Conservation (phyloP, 2,329 filamentous ascomycete genomes). For the Nigrograna mackinnonii region DNA sequence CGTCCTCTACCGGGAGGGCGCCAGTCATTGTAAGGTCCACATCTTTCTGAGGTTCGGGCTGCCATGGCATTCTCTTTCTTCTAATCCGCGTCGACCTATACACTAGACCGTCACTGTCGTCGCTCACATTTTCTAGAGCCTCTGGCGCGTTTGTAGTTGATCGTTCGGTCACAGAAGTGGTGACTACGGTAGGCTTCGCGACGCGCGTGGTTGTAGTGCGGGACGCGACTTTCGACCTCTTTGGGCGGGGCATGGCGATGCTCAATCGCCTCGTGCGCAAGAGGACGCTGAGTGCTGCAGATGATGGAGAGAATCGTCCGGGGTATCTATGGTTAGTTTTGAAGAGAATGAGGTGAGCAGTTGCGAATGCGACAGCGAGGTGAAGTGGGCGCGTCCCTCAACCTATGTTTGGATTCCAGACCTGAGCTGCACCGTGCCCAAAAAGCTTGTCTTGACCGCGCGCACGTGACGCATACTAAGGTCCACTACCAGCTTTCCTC, state of each 20-base stretch:
- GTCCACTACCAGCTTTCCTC: no score
- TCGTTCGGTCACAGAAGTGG: not conserved
- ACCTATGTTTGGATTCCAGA: no score
- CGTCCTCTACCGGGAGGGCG: slow-evolving; percentile 28
- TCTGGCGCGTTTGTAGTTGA: slow-evolving; percentile 14
- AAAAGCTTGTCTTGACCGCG: no score
- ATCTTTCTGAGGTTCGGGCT: slow-evolving; percentile 20
- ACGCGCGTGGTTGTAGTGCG: slow-evolving; percentile 24
- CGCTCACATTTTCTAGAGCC: slow-evolving; percentile 32
- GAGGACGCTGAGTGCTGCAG: no score
- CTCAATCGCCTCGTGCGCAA: slow-evolving; percentile 2
- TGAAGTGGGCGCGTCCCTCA: no score
- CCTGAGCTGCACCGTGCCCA: no score
- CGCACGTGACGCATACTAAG: no score
- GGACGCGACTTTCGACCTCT: slow-evolving; percentile 40
- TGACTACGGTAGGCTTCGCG: slow-evolving; percentile 2
- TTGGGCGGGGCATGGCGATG: slow-evolving; percentile 40
- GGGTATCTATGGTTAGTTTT: no score
- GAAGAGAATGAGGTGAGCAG: no score
- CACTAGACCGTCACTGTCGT: slow-evolving; percentile 42
- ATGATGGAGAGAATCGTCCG: no score
- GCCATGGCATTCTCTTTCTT: slow-evolving; percentile 17
- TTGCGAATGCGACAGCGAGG: no score
- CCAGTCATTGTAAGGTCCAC: slow-evolving; percentile 40
- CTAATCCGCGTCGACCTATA: slow-evolving; percentile 22